A percentile compares a stretch with the other conserved stretches of the same genome.
Conservation (phyloP, 176 grass and related monocot species). For the Paspalum vaginatum region DNA sequence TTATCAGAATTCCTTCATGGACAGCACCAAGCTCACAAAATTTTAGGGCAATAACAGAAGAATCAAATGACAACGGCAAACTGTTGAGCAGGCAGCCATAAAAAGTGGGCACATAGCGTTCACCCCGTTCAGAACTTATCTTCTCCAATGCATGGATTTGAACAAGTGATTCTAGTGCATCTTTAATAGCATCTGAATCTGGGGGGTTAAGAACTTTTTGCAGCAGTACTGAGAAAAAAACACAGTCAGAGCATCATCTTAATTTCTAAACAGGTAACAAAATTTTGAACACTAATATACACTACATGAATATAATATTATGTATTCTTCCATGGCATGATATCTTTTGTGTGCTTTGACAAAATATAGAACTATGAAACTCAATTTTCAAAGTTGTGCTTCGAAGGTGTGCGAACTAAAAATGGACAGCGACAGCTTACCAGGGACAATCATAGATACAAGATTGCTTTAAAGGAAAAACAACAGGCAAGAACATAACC, state of each 20-base stretch:
- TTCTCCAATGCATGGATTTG: slow-evolving; percentile 71
- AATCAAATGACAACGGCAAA: slow-evolving; percentile 84
- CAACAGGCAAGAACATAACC: neutral
- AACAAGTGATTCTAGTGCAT: slow-evolving; percentile 67
- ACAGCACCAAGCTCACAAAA: slow-evolving; percentile 71
- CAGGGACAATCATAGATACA: slow-evolving; percentile 18
- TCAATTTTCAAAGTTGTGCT: slow-evolving; percentile 5
- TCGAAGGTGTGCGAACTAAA: neutral
- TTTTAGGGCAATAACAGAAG: slow-evolving; percentile 75
- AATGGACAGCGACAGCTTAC: neutral
- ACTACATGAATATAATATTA: neutral
- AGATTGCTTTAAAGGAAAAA: slow-evolving; percentile 2
- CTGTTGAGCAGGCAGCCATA: slow-evolving; percentile 83
- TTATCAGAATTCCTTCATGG: slow-evolving; percentile 76
- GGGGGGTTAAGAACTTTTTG: slow-evolving; percentile 81
- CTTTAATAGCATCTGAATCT: slow-evolving; percentile 56
- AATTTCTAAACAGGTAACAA: slow-evolving; percentile 14
- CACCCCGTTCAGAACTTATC: slow-evolving; percentile 39
- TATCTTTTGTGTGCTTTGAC: neutral
- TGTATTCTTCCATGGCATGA: neutral
- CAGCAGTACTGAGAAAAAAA: slow-evolving; percentile 61
- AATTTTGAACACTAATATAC: neutral
- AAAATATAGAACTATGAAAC: slow-evolving; percentile 11
- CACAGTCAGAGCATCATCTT: slow-evolving; percentile 29
- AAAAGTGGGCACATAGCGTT: slow-evolving; percentile 74